phyloP scores from a whole-genome alignment of 257 asterid genomes.

The Haberlea rhodopensis region DNA sequence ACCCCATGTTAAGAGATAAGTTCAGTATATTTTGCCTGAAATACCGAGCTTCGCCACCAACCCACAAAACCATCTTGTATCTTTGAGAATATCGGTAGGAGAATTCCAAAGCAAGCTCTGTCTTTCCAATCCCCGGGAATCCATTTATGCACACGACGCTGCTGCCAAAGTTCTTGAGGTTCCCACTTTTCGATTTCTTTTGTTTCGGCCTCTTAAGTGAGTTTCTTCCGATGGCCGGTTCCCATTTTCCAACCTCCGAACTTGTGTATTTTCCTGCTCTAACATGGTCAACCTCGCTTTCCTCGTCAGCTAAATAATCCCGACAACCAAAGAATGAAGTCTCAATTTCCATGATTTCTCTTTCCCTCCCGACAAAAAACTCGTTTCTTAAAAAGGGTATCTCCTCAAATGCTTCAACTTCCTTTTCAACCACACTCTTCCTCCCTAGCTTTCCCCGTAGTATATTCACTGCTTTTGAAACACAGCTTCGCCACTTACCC shows the following conservation, averaged over 20 bases:
- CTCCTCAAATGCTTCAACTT: constrained; percentile 46
- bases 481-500: constrained; percentile 68
- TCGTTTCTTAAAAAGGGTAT: constrained; percentile 66
- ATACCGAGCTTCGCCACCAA: constrained; percentile 74
- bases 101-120: constrained; percentile 78
- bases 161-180: constrained; percentile 49
- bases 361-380: constrained; percentile 69
- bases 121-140: constrained; percentile 70
- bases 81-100: constrained; percentile 67
- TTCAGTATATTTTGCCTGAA: constrained; percentile 77
- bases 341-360: constrained; percentile 65
- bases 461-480: constrained; percentile 55
- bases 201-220: constrained; percentile 49
- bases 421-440: constrained; percentile 60
- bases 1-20: constrained; percentile 57
- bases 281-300: constrained; percentile 39
- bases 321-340: constrained; percentile 63
- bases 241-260: constrained; percentile 64
- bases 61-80: constrained; percentile 91
- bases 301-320: constrained; percentile 55
- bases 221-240: constrained; percentile 46
- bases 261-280: constrained; percentile 44
- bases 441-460: constrained; percentile 73
- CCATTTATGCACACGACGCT: constrained; percentile 72
- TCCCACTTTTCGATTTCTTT: constrained; percentile 57